A percentile compares a stretch with the other conserved stretches of the same genome.
Conservation (phyloP, 208 protist genomes). For the Acanthamoeba culbertsoni region DNA sequence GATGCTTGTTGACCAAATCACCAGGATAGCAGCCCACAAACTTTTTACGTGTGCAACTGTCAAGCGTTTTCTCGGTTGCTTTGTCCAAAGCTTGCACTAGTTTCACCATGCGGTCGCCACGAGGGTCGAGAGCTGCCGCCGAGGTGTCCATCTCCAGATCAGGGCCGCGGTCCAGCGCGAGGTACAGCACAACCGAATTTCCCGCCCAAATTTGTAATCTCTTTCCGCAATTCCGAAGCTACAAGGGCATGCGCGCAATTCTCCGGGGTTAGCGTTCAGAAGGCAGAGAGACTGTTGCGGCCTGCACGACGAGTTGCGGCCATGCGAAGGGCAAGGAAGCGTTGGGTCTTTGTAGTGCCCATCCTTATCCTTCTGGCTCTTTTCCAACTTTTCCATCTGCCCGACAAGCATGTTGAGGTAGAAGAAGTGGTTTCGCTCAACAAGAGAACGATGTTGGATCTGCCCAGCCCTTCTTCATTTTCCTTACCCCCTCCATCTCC, state of each 20-base stretch:
- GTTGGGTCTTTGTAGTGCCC: too few species aligned
- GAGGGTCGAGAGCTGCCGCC: background rate
- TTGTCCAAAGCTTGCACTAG: background rate
- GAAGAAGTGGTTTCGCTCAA: too few species aligned
- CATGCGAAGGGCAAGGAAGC: background rate
- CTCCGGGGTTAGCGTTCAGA: too few species aligned
- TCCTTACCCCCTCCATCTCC: too few species aligned
- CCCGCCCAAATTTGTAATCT: background rate
- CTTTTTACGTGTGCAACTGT: background rate
- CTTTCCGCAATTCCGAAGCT: background rate
- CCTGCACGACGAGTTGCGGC: background rate
- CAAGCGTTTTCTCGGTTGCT: background rate
- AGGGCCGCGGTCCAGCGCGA: too few species aligned
- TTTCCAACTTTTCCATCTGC: too few species aligned
- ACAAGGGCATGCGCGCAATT: background rate
- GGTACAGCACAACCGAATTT: background rate
- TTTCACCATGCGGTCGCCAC: background rate
- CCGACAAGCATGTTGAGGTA: too few species aligned
- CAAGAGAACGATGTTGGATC: too few species aligned
- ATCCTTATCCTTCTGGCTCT: too few species aligned
- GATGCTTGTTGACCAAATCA: background rate
- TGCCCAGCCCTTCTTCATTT: too few species aligned
- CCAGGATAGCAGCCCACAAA: background rate
- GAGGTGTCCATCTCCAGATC: too few species aligned
- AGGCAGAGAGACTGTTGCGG: background rate